These are phyloP conservation scores for Lentinus polychrous DNA, from an alignment of 1,284 basidiomycete species.

Conservation along the genomic window DNA sequence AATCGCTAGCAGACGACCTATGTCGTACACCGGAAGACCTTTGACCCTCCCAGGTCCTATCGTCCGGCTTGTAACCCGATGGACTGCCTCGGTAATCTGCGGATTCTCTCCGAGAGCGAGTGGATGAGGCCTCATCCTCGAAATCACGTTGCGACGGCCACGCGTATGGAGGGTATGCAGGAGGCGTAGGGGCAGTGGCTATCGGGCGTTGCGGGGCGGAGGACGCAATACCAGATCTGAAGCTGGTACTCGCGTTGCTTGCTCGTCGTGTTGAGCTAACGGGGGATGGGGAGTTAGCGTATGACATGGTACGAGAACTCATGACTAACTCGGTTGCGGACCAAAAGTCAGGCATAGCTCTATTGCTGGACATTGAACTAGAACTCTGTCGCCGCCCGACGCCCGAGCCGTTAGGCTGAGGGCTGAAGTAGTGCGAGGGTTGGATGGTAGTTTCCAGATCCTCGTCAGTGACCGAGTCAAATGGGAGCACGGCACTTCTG, in stretches of 20 bases:
- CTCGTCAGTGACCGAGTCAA: no score
- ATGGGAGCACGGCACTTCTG: no score
- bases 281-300: conserved; percentile 17
- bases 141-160: not conserved
- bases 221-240: conserved; percentile 10
- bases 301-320: conserved; percentile 18
- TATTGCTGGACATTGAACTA: conserved; percentile 17
- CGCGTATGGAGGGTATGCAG: not conserved
- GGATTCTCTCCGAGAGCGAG: no score
- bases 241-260: conserved; percentile 6
- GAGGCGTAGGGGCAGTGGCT: not conserved
- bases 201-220: conserved; percentile 6
- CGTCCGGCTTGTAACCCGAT: not conserved
- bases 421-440: not conserved
- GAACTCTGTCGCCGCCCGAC: conserved; percentile 17
- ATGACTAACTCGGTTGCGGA: conserved; percentile 8
- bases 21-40: conserved; percentile 8
- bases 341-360: conserved; percentile 12
- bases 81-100: not conserved
- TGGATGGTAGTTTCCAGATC: not conserved
- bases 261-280: conserved; percentile 5
- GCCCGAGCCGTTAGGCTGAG: not conserved
- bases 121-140: no score
- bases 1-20: conserved; percentile 12
- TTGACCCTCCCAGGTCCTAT: not conserved